A percentile compares a stretch with the other conserved stretches of the same genome.
These are phyloP conservation scores for Trichophyton rubrum DNA, from an alignment of 2,329 filamentous ascomycete species.

Conservation along the genomic window DNA sequence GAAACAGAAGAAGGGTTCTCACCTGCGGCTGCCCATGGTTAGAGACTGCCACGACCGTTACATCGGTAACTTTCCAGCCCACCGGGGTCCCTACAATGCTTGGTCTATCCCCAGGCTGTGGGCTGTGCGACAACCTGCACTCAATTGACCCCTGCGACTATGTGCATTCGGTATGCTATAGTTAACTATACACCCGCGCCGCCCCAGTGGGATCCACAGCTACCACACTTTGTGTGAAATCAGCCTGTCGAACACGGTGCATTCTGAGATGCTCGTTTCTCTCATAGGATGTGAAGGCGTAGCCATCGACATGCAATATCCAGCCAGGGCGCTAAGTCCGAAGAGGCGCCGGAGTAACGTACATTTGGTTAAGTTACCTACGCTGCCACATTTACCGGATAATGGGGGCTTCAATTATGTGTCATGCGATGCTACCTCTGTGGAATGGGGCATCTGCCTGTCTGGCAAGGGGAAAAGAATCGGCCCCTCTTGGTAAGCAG, in stretches of 20 bases:
- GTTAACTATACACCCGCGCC: neutral
- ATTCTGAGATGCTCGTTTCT: neutral
- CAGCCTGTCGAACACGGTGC: neutral
- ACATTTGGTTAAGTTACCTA: neutral
- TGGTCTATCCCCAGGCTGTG: slow-evolving; percentile 4
- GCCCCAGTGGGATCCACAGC: neutral
- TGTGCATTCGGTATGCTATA: neutral
- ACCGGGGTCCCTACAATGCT: neutral
- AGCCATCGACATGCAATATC: neutral
- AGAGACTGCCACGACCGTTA: slow-evolving; percentile 2
- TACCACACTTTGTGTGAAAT: neutral
- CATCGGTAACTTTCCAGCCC: slow-evolving; percentile 4
- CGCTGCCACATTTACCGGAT: neutral
- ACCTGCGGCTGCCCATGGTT: neutral
- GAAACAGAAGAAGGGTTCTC: neutral
- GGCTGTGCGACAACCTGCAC: slow-evolving; percentile 1
- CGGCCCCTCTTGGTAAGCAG: neutral
- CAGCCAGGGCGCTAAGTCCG: neutral
- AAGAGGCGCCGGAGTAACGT: neutral
- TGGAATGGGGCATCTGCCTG: neutral
- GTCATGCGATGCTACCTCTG: neutral
- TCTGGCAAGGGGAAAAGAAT: neutral
- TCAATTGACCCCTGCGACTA: neutral
- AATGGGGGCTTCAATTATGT: neutral
- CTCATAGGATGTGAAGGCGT: neutral